Conservation (phyloP, 1,284 basidiomycete genomes). For the Coniferiporia sulphurascens region DNA sequence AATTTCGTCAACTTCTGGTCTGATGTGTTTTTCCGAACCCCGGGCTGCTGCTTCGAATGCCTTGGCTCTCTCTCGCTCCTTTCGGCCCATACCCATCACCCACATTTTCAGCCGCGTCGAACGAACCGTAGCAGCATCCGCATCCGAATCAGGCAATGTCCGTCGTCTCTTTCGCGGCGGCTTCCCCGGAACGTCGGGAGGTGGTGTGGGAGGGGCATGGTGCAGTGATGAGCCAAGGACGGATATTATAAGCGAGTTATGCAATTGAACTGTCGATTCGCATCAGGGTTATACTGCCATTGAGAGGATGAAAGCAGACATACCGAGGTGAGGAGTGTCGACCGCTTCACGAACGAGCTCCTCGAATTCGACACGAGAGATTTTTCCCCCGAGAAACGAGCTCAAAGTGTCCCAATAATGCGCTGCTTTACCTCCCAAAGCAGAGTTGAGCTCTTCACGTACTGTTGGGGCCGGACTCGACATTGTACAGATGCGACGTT, state of each 20-base stretch:
- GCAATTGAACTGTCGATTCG: constrained; percentile 55
- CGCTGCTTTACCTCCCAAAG: constrained; percentile 55
- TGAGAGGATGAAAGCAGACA: constrained; percentile 18
- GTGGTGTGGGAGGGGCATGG: constrained; percentile 57
- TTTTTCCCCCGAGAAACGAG: constrained; percentile 60
- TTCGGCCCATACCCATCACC: constrained; percentile 64
- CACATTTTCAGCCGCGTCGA: constrained; percentile 69
- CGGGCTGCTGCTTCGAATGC: constrained; percentile 37
- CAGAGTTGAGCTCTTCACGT: constrained; percentile 43
- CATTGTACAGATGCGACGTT: constrained; percentile 28
- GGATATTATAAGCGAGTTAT: constrained; percentile 77
- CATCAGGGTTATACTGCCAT: background rate
- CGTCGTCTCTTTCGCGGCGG: constrained; percentile 70
- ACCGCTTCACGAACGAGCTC: constrained; percentile 59
- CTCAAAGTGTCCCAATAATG: constrained; percentile 61
- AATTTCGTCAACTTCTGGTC: constrained; percentile 58
- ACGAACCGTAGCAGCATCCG: constrained; percentile 45
- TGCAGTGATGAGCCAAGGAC: constrained; percentile 73
- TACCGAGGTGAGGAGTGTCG: constrained; percentile 58
- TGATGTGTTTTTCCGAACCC: constrained; percentile 32
- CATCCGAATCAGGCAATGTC: constrained; percentile 55
- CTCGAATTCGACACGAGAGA: constrained; percentile 72
- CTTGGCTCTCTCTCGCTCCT: constrained; percentile 66
- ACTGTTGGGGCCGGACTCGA: constrained; percentile 43
- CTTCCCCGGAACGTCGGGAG: constrained; percentile 49